Conservation (phyloP, 2,329 filamentous ascomycete species). For the Sclerotinia minor region DNA sequence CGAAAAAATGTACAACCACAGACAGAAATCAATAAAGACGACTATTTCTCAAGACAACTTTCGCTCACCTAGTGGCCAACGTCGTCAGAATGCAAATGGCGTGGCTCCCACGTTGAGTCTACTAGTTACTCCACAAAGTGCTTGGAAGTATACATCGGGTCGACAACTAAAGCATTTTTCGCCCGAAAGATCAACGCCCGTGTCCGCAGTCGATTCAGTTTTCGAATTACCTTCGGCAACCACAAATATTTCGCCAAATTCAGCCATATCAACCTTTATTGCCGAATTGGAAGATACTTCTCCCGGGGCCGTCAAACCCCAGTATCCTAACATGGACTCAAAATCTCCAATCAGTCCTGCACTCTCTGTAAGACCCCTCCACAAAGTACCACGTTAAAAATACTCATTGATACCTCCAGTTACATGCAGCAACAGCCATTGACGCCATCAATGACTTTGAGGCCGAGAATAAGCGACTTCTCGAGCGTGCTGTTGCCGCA, state of each 20-base stretch:
- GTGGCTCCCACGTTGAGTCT: slow-evolving; percentile 26
- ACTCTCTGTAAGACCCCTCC: slow-evolving; percentile 18
- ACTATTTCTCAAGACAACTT: background rate
- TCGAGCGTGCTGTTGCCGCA: slow-evolving; percentile 29
- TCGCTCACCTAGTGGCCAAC: background rate
- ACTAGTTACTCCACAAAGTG: slow-evolving; percentile 28
- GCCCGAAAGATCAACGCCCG: slow-evolving; percentile 29
- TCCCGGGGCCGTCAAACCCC: slow-evolving; percentile 17
- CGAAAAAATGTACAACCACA: background rate
- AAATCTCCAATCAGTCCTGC: slow-evolving; percentile 15
- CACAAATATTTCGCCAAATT: slow-evolving; percentile 28
- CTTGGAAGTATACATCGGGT: slow-evolving; percentile 30
- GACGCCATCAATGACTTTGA: slow-evolving; percentile 25
- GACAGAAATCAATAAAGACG: background rate
- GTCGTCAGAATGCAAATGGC: slow-evolving; percentile 17
- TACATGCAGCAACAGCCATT: slow-evolving; percentile 21
- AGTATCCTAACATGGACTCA: background rate
- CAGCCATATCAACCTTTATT: slow-evolving; percentile 30
- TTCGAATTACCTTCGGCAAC: slow-evolving; percentile 33
- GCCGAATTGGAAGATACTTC: slow-evolving; percentile 39
- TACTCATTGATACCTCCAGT: slow-evolving; percentile 4
- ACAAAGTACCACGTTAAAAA: background rate
- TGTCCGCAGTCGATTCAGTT: slow-evolving; percentile 35
- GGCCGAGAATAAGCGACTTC: slow-evolving; percentile 22
- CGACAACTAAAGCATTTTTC: slow-evolving; percentile 31